phyloP scores from a whole-genome alignment of 1,284 basidiomycete species.

The Singerocomus inundabilis region DNA sequence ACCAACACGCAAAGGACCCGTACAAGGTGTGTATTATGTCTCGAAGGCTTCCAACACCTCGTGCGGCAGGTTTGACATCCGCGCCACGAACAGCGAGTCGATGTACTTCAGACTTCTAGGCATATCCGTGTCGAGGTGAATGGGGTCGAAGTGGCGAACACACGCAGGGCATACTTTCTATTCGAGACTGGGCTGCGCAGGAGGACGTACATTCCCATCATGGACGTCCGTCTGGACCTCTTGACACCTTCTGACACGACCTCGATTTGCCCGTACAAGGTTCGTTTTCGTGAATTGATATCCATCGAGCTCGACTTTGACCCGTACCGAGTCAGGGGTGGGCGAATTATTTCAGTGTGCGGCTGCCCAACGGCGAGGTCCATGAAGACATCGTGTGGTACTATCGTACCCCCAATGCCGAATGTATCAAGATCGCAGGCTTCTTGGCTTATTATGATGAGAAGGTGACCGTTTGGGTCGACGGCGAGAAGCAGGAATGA shows the following conservation, averaged over 20 bases:
- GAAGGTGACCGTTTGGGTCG: constrained; percentile 64
- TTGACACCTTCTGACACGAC: constrained; percentile 46
- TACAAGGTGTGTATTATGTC: constrained; percentile 50
- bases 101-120: constrained; percentile 57
- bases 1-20: constrained; percentile 62
- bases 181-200: constrained; percentile 57
- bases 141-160: constrained; percentile 62
- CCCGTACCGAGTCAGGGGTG: constrained; percentile 44
- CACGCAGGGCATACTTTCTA: constrained; percentile 50
- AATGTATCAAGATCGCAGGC: constrained; percentile 52
- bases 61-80: neutral
- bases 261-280: constrained; percentile 66
- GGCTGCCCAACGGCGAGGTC: constrained; percentile 43
- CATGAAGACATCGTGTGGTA: constrained; percentile 60
- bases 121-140: constrained; percentile 60
- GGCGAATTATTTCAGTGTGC: constrained; percentile 57
- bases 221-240: constrained; percentile 52
- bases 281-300: constrained; percentile 18
- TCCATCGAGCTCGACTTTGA: neutral
- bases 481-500: constrained; percentile 48
- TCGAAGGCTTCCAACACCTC: neutral
- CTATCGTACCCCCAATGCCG: constrained; percentile 52
- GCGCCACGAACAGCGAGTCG: constrained; percentile 45
- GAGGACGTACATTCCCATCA: constrained; percentile 60
- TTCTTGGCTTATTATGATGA: constrained; percentile 64